Base-by-base conservation (phyloP, 208 protist genomes). In the Lotmaria passim region DNA sequence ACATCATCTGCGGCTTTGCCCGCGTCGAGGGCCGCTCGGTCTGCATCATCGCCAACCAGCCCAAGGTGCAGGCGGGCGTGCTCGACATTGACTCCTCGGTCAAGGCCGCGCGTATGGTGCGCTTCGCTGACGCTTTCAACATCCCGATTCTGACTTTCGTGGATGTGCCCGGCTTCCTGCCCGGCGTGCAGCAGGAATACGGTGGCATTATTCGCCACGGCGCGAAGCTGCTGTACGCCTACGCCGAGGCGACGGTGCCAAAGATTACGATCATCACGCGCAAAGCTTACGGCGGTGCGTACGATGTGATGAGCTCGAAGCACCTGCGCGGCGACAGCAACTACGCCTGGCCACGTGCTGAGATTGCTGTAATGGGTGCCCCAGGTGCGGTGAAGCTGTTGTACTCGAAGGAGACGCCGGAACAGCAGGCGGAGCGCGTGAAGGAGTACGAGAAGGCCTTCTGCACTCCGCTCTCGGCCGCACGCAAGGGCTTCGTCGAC, bases 181-280 rank as follows among this genome's bases (percentile, higher is more conserved):
- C 98, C n/a, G 96, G 93, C 51, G 88, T 93, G 36, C 51, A 67
- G 41, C 87, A 95, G 82, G 87, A 93, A 68, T 96, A 97, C 71
- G 89, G 91, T 48, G 97, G 97, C 68, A 98, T 99, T 82, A 98
- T 99, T 67, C 88, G 96, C 61, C 94, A 99, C 77, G 98, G 98
- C 58, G 96, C 98, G 48, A 99, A 99, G 84, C 83, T 99, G 26
- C 84, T 99, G n/a, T 99, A 98, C 74, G 98, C 98, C 14, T 99
- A 98, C 78, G 94, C 95, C 11, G 98, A 99, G 80, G 97, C 97
- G 10, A 99, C 97, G 30, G 97, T 99, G 44, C 98, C 98, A 52
- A 98, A 98, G 78, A 78, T 98, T 48, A 98, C 98, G 14, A 83
- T 99, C 51, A 98, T 98, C 74, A 98, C 96, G 5, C 89, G 97